phyloP scores from a whole-genome alignment of 1,284 basidiomycete species.

The Fistulinella staudtii region DNA sequence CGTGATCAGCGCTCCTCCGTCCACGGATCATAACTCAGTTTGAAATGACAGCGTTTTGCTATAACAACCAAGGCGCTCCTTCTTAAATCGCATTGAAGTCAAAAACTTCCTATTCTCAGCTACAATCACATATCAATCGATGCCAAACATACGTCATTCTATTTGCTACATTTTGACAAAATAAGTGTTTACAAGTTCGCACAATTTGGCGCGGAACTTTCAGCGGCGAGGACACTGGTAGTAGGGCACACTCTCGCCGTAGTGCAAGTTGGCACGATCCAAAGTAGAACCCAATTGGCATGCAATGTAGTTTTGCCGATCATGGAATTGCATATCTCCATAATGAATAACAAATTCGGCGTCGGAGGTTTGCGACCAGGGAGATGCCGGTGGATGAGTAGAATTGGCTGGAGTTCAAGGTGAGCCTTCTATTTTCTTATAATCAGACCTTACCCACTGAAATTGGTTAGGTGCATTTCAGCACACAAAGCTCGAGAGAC shows the following conservation, averaged over 20 bases:
- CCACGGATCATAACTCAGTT: neutral
- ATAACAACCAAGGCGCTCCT: too few relatives aligned
- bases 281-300: neutral
- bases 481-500: neutral
- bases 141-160: neutral
- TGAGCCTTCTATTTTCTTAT: neutral
- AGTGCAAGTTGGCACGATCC: too few relatives aligned
- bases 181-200: neutral
- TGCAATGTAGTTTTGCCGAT: neutral
- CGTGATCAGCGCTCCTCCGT: neutral
- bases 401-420: neutral
- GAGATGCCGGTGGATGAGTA: neutral
- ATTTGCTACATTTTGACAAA: neutral
- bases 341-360: neutral
- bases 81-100: too few relatives aligned
- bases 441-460: constrained; percentile 1
- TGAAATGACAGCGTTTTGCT: too few relatives aligned
- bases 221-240: neutral
- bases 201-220: neutral
- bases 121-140: neutral
- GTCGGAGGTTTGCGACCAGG: too few relatives aligned
- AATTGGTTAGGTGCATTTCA: neutral
- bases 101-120: too few relatives aligned
- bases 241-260: too few relatives aligned
- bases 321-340: neutral